Evolutionary conservation across 257 asterid species (phyloP).

Genomic region (Forsythia viridissima): DNA sequence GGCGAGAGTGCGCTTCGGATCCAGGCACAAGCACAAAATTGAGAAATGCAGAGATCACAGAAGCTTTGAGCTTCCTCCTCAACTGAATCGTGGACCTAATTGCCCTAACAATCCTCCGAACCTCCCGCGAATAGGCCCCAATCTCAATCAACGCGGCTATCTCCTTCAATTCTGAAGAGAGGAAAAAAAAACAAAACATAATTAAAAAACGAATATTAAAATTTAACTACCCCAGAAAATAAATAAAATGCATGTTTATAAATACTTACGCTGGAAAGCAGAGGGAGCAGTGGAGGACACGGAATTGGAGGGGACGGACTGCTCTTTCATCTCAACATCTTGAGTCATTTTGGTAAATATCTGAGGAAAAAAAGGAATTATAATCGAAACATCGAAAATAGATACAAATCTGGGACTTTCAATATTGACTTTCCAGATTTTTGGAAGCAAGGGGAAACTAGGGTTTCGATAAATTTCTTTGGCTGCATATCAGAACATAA

Average conservation of each 20-base stretch:
- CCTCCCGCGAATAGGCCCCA: conserved; percentile 79
- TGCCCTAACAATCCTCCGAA: conserved; percentile 70
- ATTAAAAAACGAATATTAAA: conserved; percentile 10
- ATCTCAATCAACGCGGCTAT: conserved; percentile 72
- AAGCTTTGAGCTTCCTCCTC: conserved; percentile 66
- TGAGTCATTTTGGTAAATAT: conserved; percentile 55
- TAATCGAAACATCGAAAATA: conserved; percentile 24
- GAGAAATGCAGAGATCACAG: conserved; percentile 63
- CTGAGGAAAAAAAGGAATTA: conserved; percentile 40
- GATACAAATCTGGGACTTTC: conserved; percentile 25
- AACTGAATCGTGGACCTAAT: conserved; percentile 69
- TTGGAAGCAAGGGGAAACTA: conserved; percentile 25
- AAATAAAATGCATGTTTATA: neutral
- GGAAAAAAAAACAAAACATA: neutral
- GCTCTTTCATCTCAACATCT: conserved; percentile 85
- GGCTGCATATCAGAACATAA: conserved; percentile 37
- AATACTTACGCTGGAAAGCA: conserved; percentile 51
- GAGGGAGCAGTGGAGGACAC: conserved; percentile 42
- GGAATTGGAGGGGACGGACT: conserved; percentile 54
- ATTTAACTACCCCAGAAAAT: neutral
- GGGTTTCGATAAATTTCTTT: conserved; percentile 51
- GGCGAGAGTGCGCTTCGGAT: conserved; percentile 65
- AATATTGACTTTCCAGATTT: conserved; percentile 15
- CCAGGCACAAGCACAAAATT: conserved; percentile 60
- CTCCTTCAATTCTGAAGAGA: conserved; percentile 67